Conservation (phyloP, 1,284 basidiomycete species). For the Leccinum ponderosum region DNA sequence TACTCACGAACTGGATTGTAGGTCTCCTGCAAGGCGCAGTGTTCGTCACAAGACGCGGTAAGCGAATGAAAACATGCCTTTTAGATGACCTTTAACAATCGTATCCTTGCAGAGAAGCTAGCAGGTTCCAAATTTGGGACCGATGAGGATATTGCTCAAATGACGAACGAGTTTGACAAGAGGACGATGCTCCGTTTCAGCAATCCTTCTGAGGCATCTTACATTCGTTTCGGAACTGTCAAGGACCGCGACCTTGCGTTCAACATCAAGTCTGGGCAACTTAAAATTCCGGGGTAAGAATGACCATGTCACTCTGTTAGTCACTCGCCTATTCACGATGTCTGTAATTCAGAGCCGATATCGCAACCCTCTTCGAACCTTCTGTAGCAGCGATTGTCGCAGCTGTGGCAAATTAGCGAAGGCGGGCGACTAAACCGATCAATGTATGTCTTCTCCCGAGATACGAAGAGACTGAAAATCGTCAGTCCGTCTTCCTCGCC, state of each 20-base stretch:
- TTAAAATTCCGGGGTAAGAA: conserved; percentile 40
- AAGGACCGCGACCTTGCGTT: conserved; percentile 36
- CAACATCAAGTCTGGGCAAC: conserved; percentile 43
- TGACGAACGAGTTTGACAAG: conserved; percentile 41
- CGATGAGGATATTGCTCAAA: conserved; percentile 36
- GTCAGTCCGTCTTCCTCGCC: conserved; percentile 38
- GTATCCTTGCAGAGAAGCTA: conserved; percentile 32
- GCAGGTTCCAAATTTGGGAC: conserved; percentile 36
- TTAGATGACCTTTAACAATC: not conserved
- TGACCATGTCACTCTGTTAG: not conserved
- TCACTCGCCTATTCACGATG: conserved; percentile 19
- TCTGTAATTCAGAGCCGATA: conserved; percentile 28
- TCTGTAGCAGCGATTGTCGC: conserved; percentile 36
- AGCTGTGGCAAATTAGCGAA: conserved; percentile 35
- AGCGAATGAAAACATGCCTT: not conserved
- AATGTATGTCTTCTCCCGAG: conserved; percentile 16
- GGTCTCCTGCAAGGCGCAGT: conserved; percentile 38
- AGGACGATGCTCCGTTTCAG: conserved; percentile 43
- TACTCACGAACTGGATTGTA: conserved; percentile 15
- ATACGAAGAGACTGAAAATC: conserved; percentile 4
- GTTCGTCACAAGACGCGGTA: conserved; percentile 39
- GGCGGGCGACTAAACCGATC: conserved; percentile 26
- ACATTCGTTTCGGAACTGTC: conserved; percentile 43
- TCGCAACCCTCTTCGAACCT: conserved; percentile 43
- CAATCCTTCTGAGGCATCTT: conserved; percentile 35